A percentile compares a stretch with the other conserved stretches of the same genome.
Evolutionary conservation across 2,329 filamentous ascomycete genomes (phyloP).

Genomic region (Penicillium sp.): DNA sequence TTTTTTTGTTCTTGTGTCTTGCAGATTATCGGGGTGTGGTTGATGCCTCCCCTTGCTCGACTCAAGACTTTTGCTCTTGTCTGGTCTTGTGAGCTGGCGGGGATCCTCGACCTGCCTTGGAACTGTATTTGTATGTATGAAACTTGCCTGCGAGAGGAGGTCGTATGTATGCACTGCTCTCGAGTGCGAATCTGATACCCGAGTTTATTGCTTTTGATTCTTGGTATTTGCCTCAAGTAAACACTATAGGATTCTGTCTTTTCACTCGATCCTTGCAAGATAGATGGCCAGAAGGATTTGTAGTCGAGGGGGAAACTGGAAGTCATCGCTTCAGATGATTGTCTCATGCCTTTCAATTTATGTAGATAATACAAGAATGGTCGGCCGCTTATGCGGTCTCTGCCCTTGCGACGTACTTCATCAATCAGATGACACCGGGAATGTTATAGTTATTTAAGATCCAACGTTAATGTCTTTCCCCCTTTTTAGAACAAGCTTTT

Average conservation of each 20-base stretch:
- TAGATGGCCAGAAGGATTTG: not conserved
- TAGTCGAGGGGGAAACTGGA: not conserved
- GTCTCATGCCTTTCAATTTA: not conserved
- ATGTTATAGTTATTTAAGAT: too few relatives aligned
- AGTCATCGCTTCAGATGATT: not conserved
- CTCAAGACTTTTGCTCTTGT: not conserved
- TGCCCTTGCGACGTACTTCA: not conserved
- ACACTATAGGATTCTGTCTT: not conserved
- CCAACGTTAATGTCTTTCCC: too few relatives aligned
- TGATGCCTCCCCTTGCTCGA: not conserved
- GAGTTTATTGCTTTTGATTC: not conserved
- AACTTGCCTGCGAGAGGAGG: slow-evolving; percentile 5
- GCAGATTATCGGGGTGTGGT: slow-evolving; percentile 10
- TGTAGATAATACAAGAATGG: not conserved
- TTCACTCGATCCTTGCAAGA: too few relatives aligned
- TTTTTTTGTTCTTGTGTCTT: slow-evolving; percentile 7
- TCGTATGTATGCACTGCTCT: slow-evolving; percentile 12
- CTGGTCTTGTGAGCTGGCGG: not conserved
- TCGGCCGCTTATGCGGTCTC: not conserved
- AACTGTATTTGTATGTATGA: slow-evolving; percentile 20
- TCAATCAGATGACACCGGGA: too few relatives aligned
- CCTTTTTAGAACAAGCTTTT: too few relatives aligned
- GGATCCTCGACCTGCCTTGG: not conserved
- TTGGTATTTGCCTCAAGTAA: not conserved
- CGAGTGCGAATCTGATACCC: slow-evolving; percentile 21